Evolutionary conservation across 2,329 filamentous ascomycete species (phyloP).

Genomic region (Penicillium brevicompactum): DNA sequence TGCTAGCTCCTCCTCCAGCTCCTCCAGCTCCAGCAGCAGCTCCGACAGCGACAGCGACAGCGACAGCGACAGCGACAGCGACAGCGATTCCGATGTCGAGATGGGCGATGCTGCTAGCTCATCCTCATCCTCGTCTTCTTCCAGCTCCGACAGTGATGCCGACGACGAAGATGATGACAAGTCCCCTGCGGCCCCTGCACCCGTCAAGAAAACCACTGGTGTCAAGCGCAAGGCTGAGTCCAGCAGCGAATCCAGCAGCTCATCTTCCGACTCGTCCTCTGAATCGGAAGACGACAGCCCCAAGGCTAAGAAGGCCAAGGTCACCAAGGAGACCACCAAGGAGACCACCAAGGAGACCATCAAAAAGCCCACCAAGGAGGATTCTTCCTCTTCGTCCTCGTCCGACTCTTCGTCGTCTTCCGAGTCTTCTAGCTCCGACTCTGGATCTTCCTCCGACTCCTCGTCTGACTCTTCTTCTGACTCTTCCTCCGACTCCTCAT

Average conservation of each 20-base stretch:
- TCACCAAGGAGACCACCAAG: slow-evolving; percentile 24
- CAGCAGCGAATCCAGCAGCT: slow-evolving; percentile 46
- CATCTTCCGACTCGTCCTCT: slow-evolving; percentile 44
- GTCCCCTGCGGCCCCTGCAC: slow-evolving; percentile 39
- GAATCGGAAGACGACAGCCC: slow-evolving; percentile 52
- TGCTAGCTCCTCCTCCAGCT: slow-evolving; percentile 20
- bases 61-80: slow-evolving; percentile 31
- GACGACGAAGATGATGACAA: slow-evolving; percentile 58
- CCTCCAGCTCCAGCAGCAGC: slow-evolving; percentile 21
- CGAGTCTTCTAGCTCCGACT: slow-evolving; percentile 29
- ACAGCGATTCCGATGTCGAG: slow-evolving; percentile 46
- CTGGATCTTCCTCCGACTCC: slow-evolving; percentile 15
- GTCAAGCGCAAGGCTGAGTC: slow-evolving; percentile 62
- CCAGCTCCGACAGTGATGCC: slow-evolving; percentile 52
- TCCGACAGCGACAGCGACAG: slow-evolving; percentile 33
- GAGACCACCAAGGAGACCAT: slow-evolving; percentile 27
- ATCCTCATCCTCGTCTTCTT: slow-evolving; percentile 35
- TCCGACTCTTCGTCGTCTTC: slow-evolving; percentile 28
- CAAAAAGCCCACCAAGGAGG: slow-evolving; percentile 30
- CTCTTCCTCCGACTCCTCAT: slow-evolving; percentile 15
- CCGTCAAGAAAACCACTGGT: slow-evolving; percentile 40
- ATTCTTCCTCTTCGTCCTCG: slow-evolving; percentile 31
- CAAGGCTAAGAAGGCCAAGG: slow-evolving; percentile 57
- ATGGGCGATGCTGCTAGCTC: slow-evolving; percentile 43
- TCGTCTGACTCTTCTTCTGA: slow-evolving; percentile 27